phyloP scores from a whole-genome alignment of 106 monocot species.

The Allium sativum region DNA sequence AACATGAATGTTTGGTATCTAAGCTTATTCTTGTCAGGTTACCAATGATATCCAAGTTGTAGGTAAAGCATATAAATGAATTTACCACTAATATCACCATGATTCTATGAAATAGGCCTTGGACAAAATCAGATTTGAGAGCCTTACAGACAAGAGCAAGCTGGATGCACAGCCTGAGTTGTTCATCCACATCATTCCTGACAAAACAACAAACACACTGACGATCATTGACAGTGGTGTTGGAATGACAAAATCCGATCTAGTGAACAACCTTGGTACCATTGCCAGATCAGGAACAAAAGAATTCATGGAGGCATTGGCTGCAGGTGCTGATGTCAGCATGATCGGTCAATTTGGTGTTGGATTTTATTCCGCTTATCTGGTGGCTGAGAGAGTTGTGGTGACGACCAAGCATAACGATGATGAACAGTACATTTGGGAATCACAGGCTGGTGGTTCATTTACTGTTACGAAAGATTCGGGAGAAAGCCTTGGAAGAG shows the following conservation, averaged over 20 bases:
- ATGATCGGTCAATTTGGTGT: conserved; percentile 25
- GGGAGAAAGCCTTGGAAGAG: conserved; percentile 17
- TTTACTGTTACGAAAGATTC: conserved; percentile 19
- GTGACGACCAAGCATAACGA: conserved; percentile 23
- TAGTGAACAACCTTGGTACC: conserved; percentile 22
- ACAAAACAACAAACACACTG: conserved; percentile 17
- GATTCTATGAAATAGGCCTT: not conserved
- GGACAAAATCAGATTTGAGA: conserved; percentile 18
- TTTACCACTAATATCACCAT: too few species aligned
- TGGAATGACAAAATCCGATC: conserved; percentile 23
- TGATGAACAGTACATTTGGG: conserved; percentile 24
- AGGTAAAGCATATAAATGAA: too few species aligned
- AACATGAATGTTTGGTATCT: not conserved
- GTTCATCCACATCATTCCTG: conserved; percentile 20
- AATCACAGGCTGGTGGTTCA: conserved; percentile 20
- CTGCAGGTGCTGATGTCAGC: conserved; percentile 21
- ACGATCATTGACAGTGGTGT: conserved; percentile 18
- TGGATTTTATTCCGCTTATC: conserved; percentile 24
- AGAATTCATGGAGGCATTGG: conserved; percentile 22
- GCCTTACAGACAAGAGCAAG: conserved; percentile 13
- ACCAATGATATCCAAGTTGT: too few species aligned
- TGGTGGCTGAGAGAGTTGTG: conserved; percentile 23
- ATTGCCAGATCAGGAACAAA: conserved; percentile 22
- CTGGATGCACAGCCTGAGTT: conserved; percentile 24
- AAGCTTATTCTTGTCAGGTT: too few species aligned